Conservation (phyloP, 2,329 filamentous ascomycete species). For the Zalaria obscura region DNA sequence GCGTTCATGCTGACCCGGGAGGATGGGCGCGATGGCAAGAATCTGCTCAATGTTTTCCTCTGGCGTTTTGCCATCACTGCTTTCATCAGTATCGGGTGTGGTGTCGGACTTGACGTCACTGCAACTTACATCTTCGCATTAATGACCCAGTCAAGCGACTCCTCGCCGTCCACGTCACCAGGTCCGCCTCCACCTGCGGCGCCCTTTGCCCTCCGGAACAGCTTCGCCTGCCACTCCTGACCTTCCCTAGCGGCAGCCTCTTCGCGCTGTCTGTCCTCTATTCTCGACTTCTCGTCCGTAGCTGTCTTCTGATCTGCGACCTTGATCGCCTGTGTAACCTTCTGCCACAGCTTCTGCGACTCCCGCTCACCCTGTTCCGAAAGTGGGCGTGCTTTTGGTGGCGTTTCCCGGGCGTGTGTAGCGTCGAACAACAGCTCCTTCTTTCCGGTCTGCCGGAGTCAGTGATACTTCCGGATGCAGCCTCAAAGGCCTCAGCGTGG, state of each 20-base stretch:
- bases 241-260: conserved; percentile 70
- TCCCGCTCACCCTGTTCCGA: conserved; percentile 82
- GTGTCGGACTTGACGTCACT: conserved; percentile 4
- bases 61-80: conserved; percentile 49
- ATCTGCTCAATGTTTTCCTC: conserved; percentile 63
- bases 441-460: conserved; percentile 55
- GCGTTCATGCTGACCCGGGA: conserved; percentile 57
- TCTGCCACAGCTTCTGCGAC: conserved; percentile 76
- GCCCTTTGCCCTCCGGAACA: conserved; percentile 65
- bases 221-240: conserved; percentile 71
- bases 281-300: conserved; percentile 90
- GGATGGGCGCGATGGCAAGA: conserved; percentile 68
- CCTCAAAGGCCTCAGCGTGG: neutral
- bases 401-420: conserved; percentile 58
- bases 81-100: conserved; percentile 8
- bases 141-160: conserved; percentile 90
- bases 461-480: too few species aligned
- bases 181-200: conserved; percentile 46
- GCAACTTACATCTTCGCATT: conserved; percentile 61
- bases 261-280: conserved; percentile 83
- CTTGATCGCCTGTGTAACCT: conserved; percentile 68
- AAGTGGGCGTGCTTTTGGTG: conserved; percentile 60
- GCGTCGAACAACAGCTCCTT: conserved; percentile 87
- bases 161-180: conserved; percentile 58
- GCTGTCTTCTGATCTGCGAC: conserved; percentile 76